phyloP scores from a whole-genome alignment of 352 stramenopile genomes.

The Globisporangium perplexum region DNA sequence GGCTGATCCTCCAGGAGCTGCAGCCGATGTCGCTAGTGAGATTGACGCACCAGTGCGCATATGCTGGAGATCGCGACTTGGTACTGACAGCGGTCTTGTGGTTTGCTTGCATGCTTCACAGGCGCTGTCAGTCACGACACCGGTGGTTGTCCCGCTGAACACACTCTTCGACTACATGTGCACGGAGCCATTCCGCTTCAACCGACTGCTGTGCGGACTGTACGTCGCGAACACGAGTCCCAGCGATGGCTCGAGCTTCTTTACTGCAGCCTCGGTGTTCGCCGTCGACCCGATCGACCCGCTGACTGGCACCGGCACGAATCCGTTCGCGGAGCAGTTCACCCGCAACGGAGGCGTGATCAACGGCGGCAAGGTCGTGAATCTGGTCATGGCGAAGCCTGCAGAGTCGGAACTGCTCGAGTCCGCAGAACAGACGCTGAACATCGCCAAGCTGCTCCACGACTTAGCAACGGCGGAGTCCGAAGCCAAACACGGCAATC shows the following conservation, averaged over 20 bases:
- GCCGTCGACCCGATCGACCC: conserved; percentile 11
- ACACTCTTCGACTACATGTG: conserved; percentile 58
- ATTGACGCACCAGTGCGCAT: too few relatives aligned
- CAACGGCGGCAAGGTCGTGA: conserved; percentile 31
- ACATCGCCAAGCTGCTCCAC: conserved; percentile 74
- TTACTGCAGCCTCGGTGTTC: conserved; percentile 15
- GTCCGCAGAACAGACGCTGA: conserved; percentile 61
- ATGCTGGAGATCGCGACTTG: too few relatives aligned
- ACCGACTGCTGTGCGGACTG: conserved; percentile 33
- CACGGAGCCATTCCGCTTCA: conserved; percentile 34
- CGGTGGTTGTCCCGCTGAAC: conserved; percentile 28
- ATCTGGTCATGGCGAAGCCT: conserved; percentile 25
- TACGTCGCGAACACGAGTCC: conserved; percentile 35
- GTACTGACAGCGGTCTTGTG: background rate
- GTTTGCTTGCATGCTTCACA: background rate
- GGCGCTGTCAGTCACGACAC: conserved; percentile 11
- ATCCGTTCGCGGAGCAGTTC: conserved; percentile 51
- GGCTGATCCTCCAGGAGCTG: conserved; percentile 37
- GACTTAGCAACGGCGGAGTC: conserved; percentile 62
- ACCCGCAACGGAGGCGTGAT: conserved; percentile 41
- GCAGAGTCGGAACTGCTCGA: conserved; percentile 41
- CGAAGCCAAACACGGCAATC: conserved; percentile 54
- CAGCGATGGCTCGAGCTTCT: conserved; percentile 14
- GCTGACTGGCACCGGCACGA: conserved; percentile 13
- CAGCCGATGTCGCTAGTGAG: conserved; percentile 33